A percentile compares a stretch with the other conserved stretches of the same genome.
phyloP scores from a whole-genome alignment of 257 asterid genomes.

The Lycium ferocissimum region DNA sequence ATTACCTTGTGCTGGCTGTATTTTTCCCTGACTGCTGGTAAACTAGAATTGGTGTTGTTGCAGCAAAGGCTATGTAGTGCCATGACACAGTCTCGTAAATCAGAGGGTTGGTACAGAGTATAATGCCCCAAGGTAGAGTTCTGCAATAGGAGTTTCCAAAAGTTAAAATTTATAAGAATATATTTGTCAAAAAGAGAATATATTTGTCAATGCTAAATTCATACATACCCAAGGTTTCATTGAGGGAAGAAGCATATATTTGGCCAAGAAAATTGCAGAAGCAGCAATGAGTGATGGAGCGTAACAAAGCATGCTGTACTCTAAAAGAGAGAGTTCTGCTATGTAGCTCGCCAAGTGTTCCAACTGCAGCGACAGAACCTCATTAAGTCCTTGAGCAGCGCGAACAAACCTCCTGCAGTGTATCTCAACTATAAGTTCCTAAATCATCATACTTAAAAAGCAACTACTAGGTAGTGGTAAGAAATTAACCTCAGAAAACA shows the following conservation, averaged over 20 bases:
- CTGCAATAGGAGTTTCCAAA: conserved; percentile 46
- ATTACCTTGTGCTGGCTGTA: conserved; percentile 95
- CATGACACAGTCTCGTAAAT: conserved; percentile 52
- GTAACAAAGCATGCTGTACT: conserved; percentile 55
- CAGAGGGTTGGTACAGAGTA: conserved; percentile 53
- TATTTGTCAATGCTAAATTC: not conserved
- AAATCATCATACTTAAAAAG: not conserved
- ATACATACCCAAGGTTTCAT: conserved; percentile 67
- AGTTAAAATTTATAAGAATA: not conserved
- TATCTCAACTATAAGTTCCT: conserved; percentile 26
- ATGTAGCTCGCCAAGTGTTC: conserved; percentile 68
- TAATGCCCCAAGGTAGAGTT: conserved; percentile 54
- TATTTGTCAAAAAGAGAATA: not conserved
- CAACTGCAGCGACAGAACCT: conserved; percentile 74
- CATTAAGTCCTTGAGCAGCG: conserved; percentile 80
- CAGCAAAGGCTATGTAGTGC: conserved; percentile 51
- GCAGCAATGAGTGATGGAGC: conserved; percentile 61
- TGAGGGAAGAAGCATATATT: conserved; percentile 46
- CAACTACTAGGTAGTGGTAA: not conserved
- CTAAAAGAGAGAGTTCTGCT: conserved; percentile 60
- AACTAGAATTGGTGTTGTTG: conserved; percentile 51
- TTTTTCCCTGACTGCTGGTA: conserved; percentile 88
- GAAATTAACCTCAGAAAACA: conserved; percentile 74
- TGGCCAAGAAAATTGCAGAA: conserved; percentile 61
- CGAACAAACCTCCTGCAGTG: conserved; percentile 79